phyloP scores from a whole-genome alignment of 768 basidiomycete species.

The Russula earlei region DNA sequence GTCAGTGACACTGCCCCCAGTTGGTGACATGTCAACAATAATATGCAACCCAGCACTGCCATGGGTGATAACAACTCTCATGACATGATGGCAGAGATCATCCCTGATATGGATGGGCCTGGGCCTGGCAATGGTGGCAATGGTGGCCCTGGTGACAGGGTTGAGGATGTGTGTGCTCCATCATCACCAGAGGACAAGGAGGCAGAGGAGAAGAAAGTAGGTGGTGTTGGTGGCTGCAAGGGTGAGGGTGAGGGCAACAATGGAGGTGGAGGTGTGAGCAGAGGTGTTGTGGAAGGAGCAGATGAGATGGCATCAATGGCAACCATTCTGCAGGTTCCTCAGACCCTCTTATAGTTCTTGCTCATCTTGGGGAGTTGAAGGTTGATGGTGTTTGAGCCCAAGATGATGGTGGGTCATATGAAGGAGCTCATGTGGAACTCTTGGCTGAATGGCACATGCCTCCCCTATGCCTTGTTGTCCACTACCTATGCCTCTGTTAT shows the following conservation, averaged over 20 bases:
- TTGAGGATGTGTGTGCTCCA: too few species aligned
- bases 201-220: neutral
- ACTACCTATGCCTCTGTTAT: neutral
- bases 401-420: conserved; percentile 63
- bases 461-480: neutral
- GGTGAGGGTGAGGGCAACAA: too few species aligned
- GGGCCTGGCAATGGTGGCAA: conserved; percentile 3
- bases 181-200: neutral
- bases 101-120: too few species aligned
- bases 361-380: conserved; percentile 59
- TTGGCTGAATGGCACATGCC: conserved; percentile 68
- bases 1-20: too few species aligned
- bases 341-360: conserved; percentile 60
- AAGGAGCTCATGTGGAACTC: conserved; percentile 80
- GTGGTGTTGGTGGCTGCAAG: too few species aligned
- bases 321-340: conserved; percentile 48
- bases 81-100: neutral
- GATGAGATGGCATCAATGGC: neutral
- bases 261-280: too few species aligned
- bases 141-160: too few species aligned
- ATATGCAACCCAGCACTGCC: conserved; percentile 22
- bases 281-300: too few species aligned
- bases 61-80: conserved; percentile 4
- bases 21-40: conserved; percentile 36
- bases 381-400: conserved; percentile 67